Evolutionary conservation across 2,329 filamentous ascomycete genomes (phyloP).

Genomic region (Cytospora leucostoma): DNA sequence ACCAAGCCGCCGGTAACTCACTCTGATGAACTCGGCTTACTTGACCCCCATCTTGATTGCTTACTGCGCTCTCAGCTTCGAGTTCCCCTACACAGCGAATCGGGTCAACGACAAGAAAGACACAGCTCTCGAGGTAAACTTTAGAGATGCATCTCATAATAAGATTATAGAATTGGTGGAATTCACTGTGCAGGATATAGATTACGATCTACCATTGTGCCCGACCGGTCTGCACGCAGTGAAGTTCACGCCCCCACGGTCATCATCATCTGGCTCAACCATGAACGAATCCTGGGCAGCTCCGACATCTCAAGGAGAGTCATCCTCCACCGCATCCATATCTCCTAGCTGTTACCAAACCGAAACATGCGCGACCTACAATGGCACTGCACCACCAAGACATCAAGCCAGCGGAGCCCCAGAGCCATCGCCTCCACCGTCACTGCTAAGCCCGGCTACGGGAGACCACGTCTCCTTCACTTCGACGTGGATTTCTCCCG

Average conservation of each 20-base stretch:
- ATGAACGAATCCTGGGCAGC: conserved; percentile 15
- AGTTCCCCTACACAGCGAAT: background rate
- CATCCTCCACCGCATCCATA: conserved; percentile 1
- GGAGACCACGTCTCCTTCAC: conserved; percentile 22
- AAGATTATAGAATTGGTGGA: conserved; percentile 12
- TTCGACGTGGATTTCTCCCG: conserved; percentile 22
- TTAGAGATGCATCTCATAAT: conserved; percentile 11
- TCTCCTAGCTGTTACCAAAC: conserved; percentile 31
- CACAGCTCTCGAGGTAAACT: background rate
- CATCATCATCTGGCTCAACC: conserved; percentile 15
- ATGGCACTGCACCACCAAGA: background rate
- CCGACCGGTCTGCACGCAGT: background rate
- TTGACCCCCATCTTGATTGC: background rate
- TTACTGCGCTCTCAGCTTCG: conserved; percentile 8
- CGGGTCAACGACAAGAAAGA: background rate
- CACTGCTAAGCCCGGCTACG: conserved; percentile 11
- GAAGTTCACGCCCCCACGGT: conserved; percentile 12
- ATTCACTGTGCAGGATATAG: conserved; percentile 3
- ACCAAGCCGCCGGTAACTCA: background rate
- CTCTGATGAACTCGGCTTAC: conserved; percentile 3
- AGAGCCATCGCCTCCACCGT: conserved; percentile 17
- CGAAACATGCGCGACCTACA: conserved; percentile 46
- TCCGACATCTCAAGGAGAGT: conserved; percentile 4
- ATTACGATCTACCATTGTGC: background rate
- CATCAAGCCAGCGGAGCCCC: conserved; percentile 3